A percentile compares a stretch with the other conserved stretches of the same genome.
These are phyloP conservation scores for Blastobotrys parvus DNA, from an alignment of 805 yeast genomes.

Conservation along the genomic window DNA sequence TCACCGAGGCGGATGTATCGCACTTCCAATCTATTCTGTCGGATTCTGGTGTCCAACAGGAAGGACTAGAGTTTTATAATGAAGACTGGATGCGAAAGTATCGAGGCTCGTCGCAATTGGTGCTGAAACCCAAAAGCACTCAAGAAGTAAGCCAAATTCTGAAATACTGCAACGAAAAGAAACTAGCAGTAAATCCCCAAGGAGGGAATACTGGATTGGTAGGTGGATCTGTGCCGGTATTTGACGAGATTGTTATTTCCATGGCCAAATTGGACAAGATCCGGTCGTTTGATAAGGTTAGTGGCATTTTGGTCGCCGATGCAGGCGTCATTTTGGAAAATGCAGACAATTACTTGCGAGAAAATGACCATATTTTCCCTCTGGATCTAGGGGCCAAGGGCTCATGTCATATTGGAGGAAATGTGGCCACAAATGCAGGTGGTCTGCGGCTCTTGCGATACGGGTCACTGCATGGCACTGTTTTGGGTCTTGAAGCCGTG, in stretches of 20 bases:
- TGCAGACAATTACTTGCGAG: conserved; percentile 72
- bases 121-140: conserved; percentile 73
- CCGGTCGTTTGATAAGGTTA: conserved; percentile 69
- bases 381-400: conserved; percentile 95
- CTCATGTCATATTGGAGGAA: conserved; percentile 92
- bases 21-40: conserved; percentile 53
- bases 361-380: conserved; percentile 85
- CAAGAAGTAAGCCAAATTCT: conserved; percentile 70
- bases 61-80: conserved; percentile 43
- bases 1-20: conserved; percentile 49
- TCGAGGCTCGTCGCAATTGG: conserved; percentile 75
- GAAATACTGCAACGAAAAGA: conserved; percentile 68
- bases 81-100: conserved; percentile 95
- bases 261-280: conserved; percentile 65
- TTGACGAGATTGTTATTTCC: conserved; percentile 79
- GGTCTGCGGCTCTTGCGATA: conserved; percentile 81
- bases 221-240: conserved; percentile 88
- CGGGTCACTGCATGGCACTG: conserved; percentile 89
- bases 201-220: conserved; percentile 97
- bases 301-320: conserved; percentile 83
- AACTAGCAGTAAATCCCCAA: conserved; percentile 85
- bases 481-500: conserved; percentile 87
- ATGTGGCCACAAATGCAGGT: conserved; percentile 93
- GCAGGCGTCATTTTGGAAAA: conserved; percentile 84
- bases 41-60: conserved; percentile 31